A percentile compares a stretch with the other conserved stretches of the same genome.
Conservation (phyloP, 441 rosid species). For the Omphalea diandra region DNA sequence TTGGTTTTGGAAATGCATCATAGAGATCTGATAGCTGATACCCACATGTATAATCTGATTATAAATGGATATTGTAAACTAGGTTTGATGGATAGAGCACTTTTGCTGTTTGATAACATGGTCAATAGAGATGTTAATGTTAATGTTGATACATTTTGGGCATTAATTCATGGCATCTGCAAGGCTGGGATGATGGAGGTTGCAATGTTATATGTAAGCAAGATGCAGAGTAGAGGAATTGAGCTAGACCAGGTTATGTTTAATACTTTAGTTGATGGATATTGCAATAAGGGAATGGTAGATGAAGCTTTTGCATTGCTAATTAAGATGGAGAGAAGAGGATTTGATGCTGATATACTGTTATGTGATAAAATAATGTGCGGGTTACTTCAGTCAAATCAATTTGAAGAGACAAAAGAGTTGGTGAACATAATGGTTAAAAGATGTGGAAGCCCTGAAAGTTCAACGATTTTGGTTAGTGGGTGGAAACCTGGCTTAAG, state of each 20-base stretch:
- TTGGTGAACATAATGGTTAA: slow-evolving; percentile 31
- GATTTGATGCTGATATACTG: slow-evolving; percentile 50
- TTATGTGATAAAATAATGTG: slow-evolving; percentile 40
- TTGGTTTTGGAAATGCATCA: slow-evolving; percentile 72
- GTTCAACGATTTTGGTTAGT: slow-evolving; percentile 5
- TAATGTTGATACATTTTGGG: slow-evolving; percentile 57
- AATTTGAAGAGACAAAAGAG: slow-evolving; percentile 29
- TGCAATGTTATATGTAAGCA: slow-evolving; percentile 55
- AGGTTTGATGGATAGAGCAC: slow-evolving; percentile 56
- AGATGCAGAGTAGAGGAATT: slow-evolving; percentile 65
- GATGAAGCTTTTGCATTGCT: slow-evolving; percentile 55
- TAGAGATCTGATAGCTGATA: slow-evolving; percentile 45
- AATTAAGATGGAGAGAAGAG: slow-evolving; percentile 61
- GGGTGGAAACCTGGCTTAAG: not conserved
- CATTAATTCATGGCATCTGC: slow-evolving; percentile 67
- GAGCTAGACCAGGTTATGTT: slow-evolving; percentile 47
- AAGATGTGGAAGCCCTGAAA: slow-evolving; percentile 31
- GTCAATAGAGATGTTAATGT: slow-evolving; percentile 49
- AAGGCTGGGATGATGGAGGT: slow-evolving; percentile 66
- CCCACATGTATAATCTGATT: slow-evolving; percentile 51
- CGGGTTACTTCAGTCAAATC: slow-evolving; percentile 26
- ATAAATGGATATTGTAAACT: slow-evolving; percentile 50
- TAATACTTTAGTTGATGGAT: slow-evolving; percentile 63
- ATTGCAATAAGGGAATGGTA: slow-evolving; percentile 53
- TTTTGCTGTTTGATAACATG: slow-evolving; percentile 63